Evolutionary conservation across 106 monocot genomes (phyloP).

Genomic region (Ottelia alismoides): DNA sequence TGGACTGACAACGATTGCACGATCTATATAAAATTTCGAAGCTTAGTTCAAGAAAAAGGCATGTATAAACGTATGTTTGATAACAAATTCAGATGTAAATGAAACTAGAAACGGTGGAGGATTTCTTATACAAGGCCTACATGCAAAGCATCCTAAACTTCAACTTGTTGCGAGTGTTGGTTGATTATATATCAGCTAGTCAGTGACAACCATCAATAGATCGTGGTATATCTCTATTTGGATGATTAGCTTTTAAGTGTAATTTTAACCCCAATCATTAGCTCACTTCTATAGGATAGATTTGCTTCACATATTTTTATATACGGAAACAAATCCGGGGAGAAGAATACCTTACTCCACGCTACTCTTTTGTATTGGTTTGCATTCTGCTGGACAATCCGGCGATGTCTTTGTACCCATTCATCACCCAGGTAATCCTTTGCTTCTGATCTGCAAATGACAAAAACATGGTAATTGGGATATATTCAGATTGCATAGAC

Average conservation of each 20-base stretch:
- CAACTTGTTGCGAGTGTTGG: neutral
- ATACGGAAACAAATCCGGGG: no score
- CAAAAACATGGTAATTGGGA: no score
- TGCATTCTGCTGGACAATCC: constrained; percentile 82
- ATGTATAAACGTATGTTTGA: neutral
- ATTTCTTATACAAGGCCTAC: neutral
- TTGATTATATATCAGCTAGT: neutral
- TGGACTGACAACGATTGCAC: constrained; percentile 14
- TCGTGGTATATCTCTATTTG: no score
- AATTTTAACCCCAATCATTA: neutral
- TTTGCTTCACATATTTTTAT: no score
- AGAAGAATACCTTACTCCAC: constrained; percentile 44
- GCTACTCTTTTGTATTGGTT: constrained; percentile 65
- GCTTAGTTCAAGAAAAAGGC: neutral
- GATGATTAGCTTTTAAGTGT: neutral
- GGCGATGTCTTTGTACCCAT: constrained; percentile 79
- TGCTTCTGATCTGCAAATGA: constrained; percentile 58
- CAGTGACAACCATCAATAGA: no score
- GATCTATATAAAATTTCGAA: constrained; percentile 1
- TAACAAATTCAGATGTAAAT: neutral
- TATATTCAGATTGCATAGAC: no score
- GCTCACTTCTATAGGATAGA: neutral
- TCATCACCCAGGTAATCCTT: constrained; percentile 82
- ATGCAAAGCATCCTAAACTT: neutral
- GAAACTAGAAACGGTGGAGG: neutral